Percentiles rank a stretch among this genome's conserved stretches.
phyloP scores from a whole-genome alignment of 176 grass and related monocot genomes.

The Elaeis guineensis region DNA sequence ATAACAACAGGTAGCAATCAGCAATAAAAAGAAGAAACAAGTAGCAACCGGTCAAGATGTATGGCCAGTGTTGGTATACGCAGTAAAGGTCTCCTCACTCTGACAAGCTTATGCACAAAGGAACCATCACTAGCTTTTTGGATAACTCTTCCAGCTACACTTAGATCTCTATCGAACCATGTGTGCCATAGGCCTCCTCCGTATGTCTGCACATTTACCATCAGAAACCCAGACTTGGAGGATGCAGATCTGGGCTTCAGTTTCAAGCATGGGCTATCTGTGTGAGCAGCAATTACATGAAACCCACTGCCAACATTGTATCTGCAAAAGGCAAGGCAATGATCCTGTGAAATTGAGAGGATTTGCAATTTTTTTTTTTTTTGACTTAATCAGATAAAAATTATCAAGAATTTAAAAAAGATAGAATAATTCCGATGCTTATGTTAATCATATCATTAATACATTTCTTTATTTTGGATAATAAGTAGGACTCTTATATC shows the following conservation, averaged over 20 bases:
- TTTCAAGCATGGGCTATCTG: constrained; percentile 92
- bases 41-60: constrained; percentile 92
- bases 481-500: too few species aligned
- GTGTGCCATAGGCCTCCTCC: constrained; percentile 84
- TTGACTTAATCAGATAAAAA: too few species aligned
- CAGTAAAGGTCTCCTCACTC: constrained; percentile 70
- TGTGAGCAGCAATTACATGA: constrained; percentile 87
- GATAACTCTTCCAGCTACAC: constrained; percentile 79
- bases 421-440: too few species aligned
- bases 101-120: constrained; percentile 74
- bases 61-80: constrained; percentile 90
- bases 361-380: too few species aligned
- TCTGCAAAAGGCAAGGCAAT: constrained; percentile 34
- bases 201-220: constrained; percentile 87
- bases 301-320: constrained; percentile 74
- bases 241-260: constrained; percentile 79
- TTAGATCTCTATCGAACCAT: constrained; percentile 95
- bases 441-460: too few species aligned
- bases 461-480: too few species aligned
- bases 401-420: too few species aligned
- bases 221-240: constrained; percentile 68
- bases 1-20: too few species aligned
- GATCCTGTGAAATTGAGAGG: too few species aligned
- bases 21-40: constrained; percentile 22
- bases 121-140: constrained; percentile 63